A percentile compares a stretch with the other conserved stretches of the same genome.
Conservation (phyloP, 2,329 filamentous ascomycete species). For the Cladosporium sp. region DNA sequence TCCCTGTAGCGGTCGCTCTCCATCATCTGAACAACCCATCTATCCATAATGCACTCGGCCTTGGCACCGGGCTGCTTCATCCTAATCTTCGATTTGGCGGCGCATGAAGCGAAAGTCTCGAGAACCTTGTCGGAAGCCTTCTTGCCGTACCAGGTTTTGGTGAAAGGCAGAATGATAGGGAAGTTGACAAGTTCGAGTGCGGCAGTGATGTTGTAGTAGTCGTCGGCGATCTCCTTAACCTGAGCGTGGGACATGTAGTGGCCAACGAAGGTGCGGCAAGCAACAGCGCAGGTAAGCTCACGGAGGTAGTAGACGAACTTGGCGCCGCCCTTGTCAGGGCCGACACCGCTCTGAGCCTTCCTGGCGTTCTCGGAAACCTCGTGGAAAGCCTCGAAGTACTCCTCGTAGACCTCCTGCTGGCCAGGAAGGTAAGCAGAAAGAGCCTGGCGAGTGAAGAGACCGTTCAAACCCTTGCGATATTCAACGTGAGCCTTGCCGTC, state of each 20-base stretch:
- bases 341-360: conserved; percentile 35
- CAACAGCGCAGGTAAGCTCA: conserved; percentile 90
- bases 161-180: conserved; percentile 91
- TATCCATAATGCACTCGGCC: conserved; percentile 89
- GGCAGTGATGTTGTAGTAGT: conserved; percentile 95
- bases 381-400: conserved; percentile 77
- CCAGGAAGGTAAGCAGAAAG: conserved; percentile 85
- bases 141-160: conserved; percentile 96
- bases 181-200: conserved; percentile 98
- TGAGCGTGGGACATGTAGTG: conserved; percentile 89
- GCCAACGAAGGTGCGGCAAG: conserved; percentile 93
- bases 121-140: conserved; percentile 91
- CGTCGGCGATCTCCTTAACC: conserved; percentile 90
- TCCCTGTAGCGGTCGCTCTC: conserved; percentile 78
- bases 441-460: conserved; percentile 86
- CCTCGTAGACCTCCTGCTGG: conserved; percentile 86
- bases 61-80: conserved; percentile 79
- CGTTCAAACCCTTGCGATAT: conserved; percentile 94
- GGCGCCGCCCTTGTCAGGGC: conserved; percentile 59
- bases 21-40: conserved; percentile 85
- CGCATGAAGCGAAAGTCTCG: conserved; percentile 82
- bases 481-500: conserved; percentile 94
- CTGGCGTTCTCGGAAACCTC: conserved; percentile 54
- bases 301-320: conserved; percentile 92
- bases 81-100: conserved; percentile 80